phyloP scores from a whole-genome alignment of 257 asterid genomes.

The Datura wrightii region DNA sequence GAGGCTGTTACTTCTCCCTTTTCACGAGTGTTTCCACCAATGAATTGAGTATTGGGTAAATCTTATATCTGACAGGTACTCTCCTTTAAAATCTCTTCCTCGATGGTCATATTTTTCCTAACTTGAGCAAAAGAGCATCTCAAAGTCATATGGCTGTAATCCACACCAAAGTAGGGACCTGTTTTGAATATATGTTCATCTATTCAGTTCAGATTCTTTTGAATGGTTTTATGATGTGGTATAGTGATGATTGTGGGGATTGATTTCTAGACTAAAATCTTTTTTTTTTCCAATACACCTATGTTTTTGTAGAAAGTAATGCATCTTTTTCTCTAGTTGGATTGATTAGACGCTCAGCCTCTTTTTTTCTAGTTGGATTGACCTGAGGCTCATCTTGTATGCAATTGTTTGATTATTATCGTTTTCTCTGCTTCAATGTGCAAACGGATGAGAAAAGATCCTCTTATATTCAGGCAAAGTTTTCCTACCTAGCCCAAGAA shows the following conservation, averaged over 20 bases:
- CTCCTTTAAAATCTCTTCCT: background rate
- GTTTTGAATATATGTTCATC: background rate
- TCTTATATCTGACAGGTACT: background rate
- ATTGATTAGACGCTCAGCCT: background rate
- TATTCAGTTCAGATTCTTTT: constrained; percentile 9
- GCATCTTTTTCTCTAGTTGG: background rate
- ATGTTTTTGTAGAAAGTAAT: background rate
- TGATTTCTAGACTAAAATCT: background rate
- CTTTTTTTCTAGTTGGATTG: background rate
- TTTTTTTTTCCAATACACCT: background rate
- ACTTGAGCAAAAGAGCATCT: background rate
- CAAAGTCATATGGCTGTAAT: background rate
- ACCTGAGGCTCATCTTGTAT: background rate
- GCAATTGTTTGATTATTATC: background rate
- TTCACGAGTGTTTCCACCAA: constrained; percentile 56
- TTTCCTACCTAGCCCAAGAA: background rate
- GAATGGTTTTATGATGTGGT: background rate
- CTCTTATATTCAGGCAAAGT: background rate
- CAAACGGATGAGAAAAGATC: background rate
- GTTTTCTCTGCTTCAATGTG: constrained; percentile 2
- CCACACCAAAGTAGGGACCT: background rate
- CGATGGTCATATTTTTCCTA: background rate
- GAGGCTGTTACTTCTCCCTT: constrained; percentile 51
- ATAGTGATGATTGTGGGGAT: background rate
- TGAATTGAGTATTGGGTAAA: constrained; percentile 33